Base-by-base conservation (phyloP, 2,329 filamentous ascomycete species). In the Calonectria ilicicola region DNA sequence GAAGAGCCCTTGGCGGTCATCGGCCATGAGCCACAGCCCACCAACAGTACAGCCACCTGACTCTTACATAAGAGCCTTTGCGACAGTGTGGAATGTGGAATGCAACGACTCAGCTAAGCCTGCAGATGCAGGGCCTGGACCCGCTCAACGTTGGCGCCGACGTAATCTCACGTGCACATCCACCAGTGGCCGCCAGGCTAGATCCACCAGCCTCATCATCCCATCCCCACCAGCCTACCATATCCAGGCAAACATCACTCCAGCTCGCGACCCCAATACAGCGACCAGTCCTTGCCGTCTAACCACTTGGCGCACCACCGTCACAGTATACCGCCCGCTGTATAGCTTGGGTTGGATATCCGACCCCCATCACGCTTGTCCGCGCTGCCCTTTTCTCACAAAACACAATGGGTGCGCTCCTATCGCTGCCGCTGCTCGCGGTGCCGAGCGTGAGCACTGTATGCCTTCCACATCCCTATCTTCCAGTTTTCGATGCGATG, bases 401-500 rank as follows among this genome's bases (percentile, higher is more conserved):
- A 68, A 60, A 62, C 62, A 60, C 72, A 73, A 99, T 99, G 97
- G 97, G 97, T 81, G 96, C 95, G 78, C 87, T 98, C 80, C 89
- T 99, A 68, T 98, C 96, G 74, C 85, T 99, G 74, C 97, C 97
- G 78, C 88, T 99, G 75, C 87, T 99, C 85, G 96, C 95, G 78
- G 84, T 99, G 77, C 97, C 97, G 75, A 95, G 95, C 86, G 86
- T 94, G 78, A 91, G 94, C 84, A 95, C 95, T 67, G 95, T 98
- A 92, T 75, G 93, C 19, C 12, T 40, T 89, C 73, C 42, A 23
- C 49, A 10, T 46, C 35, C 32, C 17, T 17, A 10, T 3, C 2
- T 38, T 21, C 23, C 26, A 9, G 15, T 21, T 9, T 27, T 32
- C 32, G 26, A n/a, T 53, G 35, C n/a, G 19, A 3, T 4, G 12